Percentiles rank a stretch among this genome's conserved stretches.
Evolutionary conservation across 495 filamentous ascomycete genomes (phyloP).

Genomic region (Penicillium cosmopolitanum): DNA sequence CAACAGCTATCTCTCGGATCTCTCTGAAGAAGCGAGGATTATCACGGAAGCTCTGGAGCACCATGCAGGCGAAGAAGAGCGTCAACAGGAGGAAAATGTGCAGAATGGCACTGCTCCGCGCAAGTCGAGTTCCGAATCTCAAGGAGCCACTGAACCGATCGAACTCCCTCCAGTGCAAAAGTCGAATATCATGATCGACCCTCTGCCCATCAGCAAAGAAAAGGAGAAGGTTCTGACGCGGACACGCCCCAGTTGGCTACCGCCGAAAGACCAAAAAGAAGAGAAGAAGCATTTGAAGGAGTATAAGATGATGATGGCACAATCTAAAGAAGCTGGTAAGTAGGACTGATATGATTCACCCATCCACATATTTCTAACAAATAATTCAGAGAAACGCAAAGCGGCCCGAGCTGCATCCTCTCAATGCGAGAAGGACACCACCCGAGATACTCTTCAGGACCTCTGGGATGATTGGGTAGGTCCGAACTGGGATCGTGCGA

Average conservation of each 20-base stretch:
- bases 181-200: slow-evolving; percentile 94
- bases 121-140: slow-evolving; percentile 55
- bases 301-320: slow-evolving; percentile 91
- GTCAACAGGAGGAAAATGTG: slow-evolving; percentile 51
- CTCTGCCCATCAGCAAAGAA: slow-evolving; percentile 92
- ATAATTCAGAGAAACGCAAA: slow-evolving; percentile 48
- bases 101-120: slow-evolving; percentile 50
- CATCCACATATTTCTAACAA: slow-evolving; percentile 1
- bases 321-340: slow-evolving; percentile 71
- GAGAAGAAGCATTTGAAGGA: slow-evolving; percentile 89
- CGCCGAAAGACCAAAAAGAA: slow-evolving; percentile 90
- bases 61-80: slow-evolving; percentile 70
- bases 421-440: slow-evolving; percentile 67
- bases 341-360: slow-evolving; percentile 1
- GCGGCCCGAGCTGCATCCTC: slow-evolving; percentile 52
- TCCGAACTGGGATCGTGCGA: slow-evolving; percentile 80
- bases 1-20: slow-evolving; percentile 73
- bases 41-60: slow-evolving; percentile 88
- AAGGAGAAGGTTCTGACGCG: slow-evolving; percentile 91
- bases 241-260: slow-evolving; percentile 92
- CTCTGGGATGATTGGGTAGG: slow-evolving; percentile 90
- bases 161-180: slow-evolving; percentile 83
- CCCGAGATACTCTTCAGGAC: slow-evolving; percentile 62
- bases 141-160: slow-evolving; percentile 56
- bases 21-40: slow-evolving; percentile 86